Evolutionary conservation across 371 early-diverging fungal species (phyloP).

Genomic region (Lichtheimia corymbifera): DNA sequence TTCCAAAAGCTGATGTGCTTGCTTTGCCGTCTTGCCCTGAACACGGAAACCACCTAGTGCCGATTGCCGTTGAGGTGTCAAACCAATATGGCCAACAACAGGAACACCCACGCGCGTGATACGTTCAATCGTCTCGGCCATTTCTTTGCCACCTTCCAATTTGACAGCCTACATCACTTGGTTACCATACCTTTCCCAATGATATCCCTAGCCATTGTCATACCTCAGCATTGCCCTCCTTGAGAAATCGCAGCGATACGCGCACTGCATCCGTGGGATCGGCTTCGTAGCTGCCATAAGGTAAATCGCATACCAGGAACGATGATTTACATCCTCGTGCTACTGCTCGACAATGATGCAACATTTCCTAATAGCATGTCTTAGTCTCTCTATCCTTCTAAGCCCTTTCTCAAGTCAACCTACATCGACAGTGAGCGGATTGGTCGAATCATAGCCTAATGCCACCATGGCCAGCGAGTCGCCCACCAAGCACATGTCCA

Average conservation of each 20-base stretch:
- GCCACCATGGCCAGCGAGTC: conserved; percentile 97
- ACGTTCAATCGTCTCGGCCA: conserved; percentile 71
- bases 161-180: conserved; percentile 73
- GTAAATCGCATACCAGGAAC: conserved; percentile 87
- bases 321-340: conserved; percentile 75
- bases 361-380: conserved; percentile 74
- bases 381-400: not conserved
- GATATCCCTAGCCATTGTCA: not conserved
- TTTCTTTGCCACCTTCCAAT: conserved; percentile 91
- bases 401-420: not conserved
- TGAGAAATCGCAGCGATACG: conserved; percentile 77
- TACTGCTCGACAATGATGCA: conserved; percentile 92
- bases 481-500: conserved; percentile 91
- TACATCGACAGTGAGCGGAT: conserved; percentile 85
- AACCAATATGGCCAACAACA: conserved; percentile 91
- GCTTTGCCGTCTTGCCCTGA: conserved; percentile 85
- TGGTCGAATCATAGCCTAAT: conserved; percentile 86
- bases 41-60: conserved; percentile 90
- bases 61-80: conserved; percentile 92
- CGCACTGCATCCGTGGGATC: conserved; percentile 72
- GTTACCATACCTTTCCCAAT: too few relatives aligned
- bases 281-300: conserved; percentile 91
- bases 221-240: conserved; percentile 88
- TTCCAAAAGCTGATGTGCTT: conserved; percentile 73
- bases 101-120: conserved; percentile 88